phyloP scores from a whole-genome alignment of 208 protist genomes.

The Wallacemonas sp. region DNA sequence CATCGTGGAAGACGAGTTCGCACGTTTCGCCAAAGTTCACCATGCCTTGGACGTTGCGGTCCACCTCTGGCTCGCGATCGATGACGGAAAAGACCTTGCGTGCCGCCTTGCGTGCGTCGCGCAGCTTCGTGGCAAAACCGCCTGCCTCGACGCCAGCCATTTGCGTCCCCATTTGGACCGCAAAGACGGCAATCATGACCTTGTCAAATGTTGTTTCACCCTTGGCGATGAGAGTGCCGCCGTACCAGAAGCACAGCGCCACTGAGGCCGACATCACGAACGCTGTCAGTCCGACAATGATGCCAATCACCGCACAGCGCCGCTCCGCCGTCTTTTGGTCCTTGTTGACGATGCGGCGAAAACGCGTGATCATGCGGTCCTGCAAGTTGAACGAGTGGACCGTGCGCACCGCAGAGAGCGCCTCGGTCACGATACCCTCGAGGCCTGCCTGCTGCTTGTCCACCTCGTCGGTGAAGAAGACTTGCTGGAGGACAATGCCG shows the following conservation, averaged over 20 bases:
- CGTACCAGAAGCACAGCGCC: slow-evolving; percentile 38
- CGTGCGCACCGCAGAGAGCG: slow-evolving; percentile 24
- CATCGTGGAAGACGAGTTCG: slow-evolving; percentile 24
- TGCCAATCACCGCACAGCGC: slow-evolving; percentile 16
- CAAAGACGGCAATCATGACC: slow-evolving; percentile 28
- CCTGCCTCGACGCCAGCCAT: slow-evolving; percentile 26
- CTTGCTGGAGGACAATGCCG: slow-evolving; percentile 22
- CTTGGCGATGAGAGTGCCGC: slow-evolving; percentile 25
- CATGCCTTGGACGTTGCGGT: slow-evolving; percentile 26
- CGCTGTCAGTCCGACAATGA: slow-evolving; percentile 24
- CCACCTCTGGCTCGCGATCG: slow-evolving; percentile 29
- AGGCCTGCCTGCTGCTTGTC: slow-evolving; percentile 19
- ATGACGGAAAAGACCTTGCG: slow-evolving; percentile 29
- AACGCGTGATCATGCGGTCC: slow-evolving; percentile 13
- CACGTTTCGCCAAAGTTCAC: slow-evolving; percentile 19
- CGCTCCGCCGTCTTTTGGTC: slow-evolving; percentile 8
- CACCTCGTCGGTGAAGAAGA: slow-evolving; percentile 9
- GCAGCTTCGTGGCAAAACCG: slow-evolving; percentile 22
- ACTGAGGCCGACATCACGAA: slow-evolving; percentile 27
- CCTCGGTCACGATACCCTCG: slow-evolving; percentile 26
- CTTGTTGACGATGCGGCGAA: slow-evolving; percentile 12
- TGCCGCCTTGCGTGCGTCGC: slow-evolving; percentile 19
- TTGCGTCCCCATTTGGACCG: slow-evolving; percentile 28
- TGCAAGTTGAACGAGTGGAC: slow-evolving; percentile 41
- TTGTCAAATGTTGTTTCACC: slow-evolving; percentile 30